These are phyloP conservation scores for Spizellomyces sp. DNA, from an alignment of 192 early-diverging fungal species.

Conservation along the genomic window DNA sequence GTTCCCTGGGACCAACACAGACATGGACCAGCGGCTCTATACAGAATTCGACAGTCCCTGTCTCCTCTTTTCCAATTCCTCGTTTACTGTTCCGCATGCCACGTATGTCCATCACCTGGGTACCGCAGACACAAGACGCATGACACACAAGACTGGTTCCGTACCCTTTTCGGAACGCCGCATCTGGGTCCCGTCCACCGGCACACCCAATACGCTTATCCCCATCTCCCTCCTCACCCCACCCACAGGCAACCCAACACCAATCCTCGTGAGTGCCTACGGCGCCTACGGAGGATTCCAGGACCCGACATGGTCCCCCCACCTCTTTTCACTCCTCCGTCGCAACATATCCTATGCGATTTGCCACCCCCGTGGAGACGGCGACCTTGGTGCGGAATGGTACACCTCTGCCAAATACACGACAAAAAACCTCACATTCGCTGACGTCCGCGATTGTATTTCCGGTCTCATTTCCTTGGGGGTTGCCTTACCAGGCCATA, in stretches of 20 bases:
- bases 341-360: conserved; percentile 37
- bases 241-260: background rate
- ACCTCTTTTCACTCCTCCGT: conserved; percentile 36
- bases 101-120: conserved; percentile 13
- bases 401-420: conserved; percentile 43
- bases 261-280: conserved; percentile 37
- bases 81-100: conserved; percentile 16
- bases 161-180: conserved; percentile 10
- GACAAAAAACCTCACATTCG: conserved; percentile 39
- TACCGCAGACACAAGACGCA: background rate
- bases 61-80: conserved; percentile 37
- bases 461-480: conserved; percentile 27
- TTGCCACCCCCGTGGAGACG: conserved; percentile 55
- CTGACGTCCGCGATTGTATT: conserved; percentile 39
- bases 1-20: conserved; percentile 28
- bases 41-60: conserved; percentile 11
- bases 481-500: background rate
- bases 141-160: too few relatives aligned
- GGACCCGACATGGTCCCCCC: conserved; percentile 31
- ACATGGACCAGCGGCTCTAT: conserved; percentile 38
- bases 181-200: conserved; percentile 18
- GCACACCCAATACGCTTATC: background rate
- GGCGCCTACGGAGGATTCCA: conserved; percentile 48
- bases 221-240: conserved; percentile 37
- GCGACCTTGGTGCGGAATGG: conserved; percentile 41